Evolutionary conservation across 2,329 filamentous ascomycete species (phyloP), one percentile per base, ranked within the genome.

Genomic region (Paraphaeosphaeria minitans): DNA sequence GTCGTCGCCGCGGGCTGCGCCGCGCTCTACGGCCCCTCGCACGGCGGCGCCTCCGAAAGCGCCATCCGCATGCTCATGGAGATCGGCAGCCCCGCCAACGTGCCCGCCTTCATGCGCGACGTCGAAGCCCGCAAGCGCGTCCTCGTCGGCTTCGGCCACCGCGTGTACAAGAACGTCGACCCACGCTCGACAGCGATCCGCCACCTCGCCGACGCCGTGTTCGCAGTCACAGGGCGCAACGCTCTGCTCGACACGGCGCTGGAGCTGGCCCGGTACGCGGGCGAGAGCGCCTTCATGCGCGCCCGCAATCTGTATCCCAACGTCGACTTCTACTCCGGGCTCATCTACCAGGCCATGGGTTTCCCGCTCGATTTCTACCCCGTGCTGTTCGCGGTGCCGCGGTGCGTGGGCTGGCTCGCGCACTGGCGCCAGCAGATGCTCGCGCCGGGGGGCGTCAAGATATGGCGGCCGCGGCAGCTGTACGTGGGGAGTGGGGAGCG

Each of bases 381-480:
- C 48, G 48, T 51, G 5, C 48, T 51, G 2, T 51, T 51, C 35
- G 48, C 48, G 10, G 48, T 51, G 19, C 48, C 48, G 19, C 48
- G 48, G 33, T 51, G 48, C 21, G 48, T 51, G 9, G 48, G 48
- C 7, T 51, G 48, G 48, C 33, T 51, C 4, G 48, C 48, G 2
- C 48, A 51, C 35, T 51, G 48, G 48, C 48, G 48, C 10, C 48
- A 51, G 33, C 48, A 51, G 48, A 51, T 51, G 48, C 48, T 51
- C 2, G 29, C 48, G 33, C 48, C 31, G 19, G 22, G 21, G 2
- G 48, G 48, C 4, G 48, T 51, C 21, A 51, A 51, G 19, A 51
- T 51, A 33, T 51, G 48, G 48, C 48, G 48, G 2, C 48, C 48
- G 13, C 13, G 48, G 16, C 48, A 51, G 27, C 19, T 51, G 12